Evolutionary conservation across 2,329 filamentous ascomycete species (phyloP), one percentile per base, ranked within the genome.

Genomic region (Pseudocercospora eumusae): DNA sequence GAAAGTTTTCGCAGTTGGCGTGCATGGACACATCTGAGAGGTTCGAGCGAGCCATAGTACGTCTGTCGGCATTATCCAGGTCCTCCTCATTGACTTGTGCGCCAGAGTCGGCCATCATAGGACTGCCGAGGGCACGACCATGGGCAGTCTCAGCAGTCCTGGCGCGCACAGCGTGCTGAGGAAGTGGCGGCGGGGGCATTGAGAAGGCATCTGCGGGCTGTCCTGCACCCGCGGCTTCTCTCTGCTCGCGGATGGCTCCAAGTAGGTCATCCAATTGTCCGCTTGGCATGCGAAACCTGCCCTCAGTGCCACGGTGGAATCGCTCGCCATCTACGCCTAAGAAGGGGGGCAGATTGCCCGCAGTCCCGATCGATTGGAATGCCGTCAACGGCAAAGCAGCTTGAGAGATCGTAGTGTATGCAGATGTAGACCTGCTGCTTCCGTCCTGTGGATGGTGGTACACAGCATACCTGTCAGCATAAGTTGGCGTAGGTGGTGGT

Each of bases 1-100:
- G 73, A 44, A 68, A 75, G 40, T 66, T 59, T 7, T 64, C 64
- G 62, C 71, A 75, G 42, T 64, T 60, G 20, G 66, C 61, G 58
- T 75, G 74, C 74, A 75, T 75, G 63, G 72, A 75, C 61, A 75
- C 64, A 55, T 75, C 73, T 3, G 73, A 75, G 56, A 42, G 25
- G 31, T 61, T 64, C 20, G 66, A 68, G 28, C 64, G 66, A 28
- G 69, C 68, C 15, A 61, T 61, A 20, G 36, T 63, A 40, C 67
- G 67, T 45, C 66, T 57, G 31, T 66, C 61, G n/a, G 9, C 28
- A 21, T 18, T 2, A 11, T 20, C 49, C 49, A 60, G 33, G 27
- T 60, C 57, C n/a, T 57, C 50, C 3, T 59, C 60, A 40, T 50
- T 57, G 15, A 40, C 57, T 33, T 64, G 52, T 20, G 31, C n/a